A percentile compares a stretch with the other conserved stretches of the same genome.
These are phyloP conservation scores for Stagonosporopsis rhizophila DNA, from an alignment of 2,329 filamentous ascomycete genomes.

Conservation along the genomic window DNA sequence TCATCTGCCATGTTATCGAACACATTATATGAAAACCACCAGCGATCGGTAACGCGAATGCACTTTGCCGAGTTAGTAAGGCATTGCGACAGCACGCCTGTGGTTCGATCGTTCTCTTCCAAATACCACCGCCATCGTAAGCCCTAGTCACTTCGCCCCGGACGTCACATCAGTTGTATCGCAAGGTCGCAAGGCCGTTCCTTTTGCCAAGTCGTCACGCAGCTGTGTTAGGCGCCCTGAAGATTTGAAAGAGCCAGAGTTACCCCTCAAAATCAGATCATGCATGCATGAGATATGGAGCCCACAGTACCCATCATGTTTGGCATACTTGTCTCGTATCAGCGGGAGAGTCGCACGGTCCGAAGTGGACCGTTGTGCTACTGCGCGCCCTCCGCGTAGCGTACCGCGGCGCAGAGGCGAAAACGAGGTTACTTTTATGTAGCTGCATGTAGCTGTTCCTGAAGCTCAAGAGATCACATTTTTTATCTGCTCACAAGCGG, in stretches of 20 bases:
- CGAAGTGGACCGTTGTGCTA: constrained; percentile 25
- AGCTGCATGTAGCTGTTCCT: neutral
- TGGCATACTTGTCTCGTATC: neutral
- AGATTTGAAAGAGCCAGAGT: constrained; percentile 10
- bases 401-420: constrained; percentile 18
- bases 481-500: neutral
- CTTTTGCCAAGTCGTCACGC: neutral
- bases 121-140: constrained; percentile 1
- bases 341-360: constrained; percentile 17
- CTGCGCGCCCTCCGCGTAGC: constrained; percentile 24
- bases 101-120: neutral
- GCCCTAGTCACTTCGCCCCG: neutral
- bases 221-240: neutral
- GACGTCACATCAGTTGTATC: neutral
- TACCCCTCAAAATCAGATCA: constrained; percentile 6
- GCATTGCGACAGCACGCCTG: constrained; percentile 4
- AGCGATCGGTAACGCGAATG: constrained; percentile 5
- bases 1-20: neutral
- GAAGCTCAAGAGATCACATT: neutral
- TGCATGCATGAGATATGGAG: constrained; percentile 3
- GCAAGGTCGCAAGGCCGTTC: no score
- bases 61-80: constrained; percentile 13
- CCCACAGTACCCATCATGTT: neutral
- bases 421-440: constrained; percentile 5
- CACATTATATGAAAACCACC: constrained; percentile 6